Base-by-base conservation (phyloP, 805 yeast species). In the Cyberlindnera mississippiensis region DNA sequence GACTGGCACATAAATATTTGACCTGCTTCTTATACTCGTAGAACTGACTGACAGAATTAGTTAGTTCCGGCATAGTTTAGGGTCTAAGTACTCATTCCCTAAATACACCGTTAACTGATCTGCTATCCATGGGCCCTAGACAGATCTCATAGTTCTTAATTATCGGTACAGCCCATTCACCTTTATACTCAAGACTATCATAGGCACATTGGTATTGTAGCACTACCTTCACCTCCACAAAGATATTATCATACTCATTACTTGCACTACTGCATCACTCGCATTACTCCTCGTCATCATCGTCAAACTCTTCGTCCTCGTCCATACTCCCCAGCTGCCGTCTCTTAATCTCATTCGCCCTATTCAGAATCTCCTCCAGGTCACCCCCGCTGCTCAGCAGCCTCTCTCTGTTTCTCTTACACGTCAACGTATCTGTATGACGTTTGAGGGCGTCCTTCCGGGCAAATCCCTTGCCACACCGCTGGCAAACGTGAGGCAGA, bases 391-490 rank as follows among this genome's bases (percentile, higher is more conserved):
- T 60, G 16, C 52, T 55, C 33, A 66, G 44, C 39, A 75, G 48
- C 56, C 80, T 75, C 41, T 76, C 81, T 30, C 86, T 73, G 56
- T 85, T 85, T 41, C 93, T 59, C 49, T 75, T 76, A 65, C 95
- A 85, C 0, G 93, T 85, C 46, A 81, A 63, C 0, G 95, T 85
- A 38, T 82, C 83, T 41, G 69, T 68, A 60, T 85, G 95, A 51
- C 95, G 68, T 57, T 84, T 85, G 52, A 85, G 66, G 0, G 93
- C 93, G 62, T 85, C 95, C 53, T 82, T 83, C 36, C 95, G 66
- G 2, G 93, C 91, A 69, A 85, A 85, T 0, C 93, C 90, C 56
- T 85, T 85, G 28, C 86, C 87, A 65, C 95, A 85, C 14, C 70
- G 63, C 6, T 81, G 77, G 61, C 95, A 85, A 35, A 83, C 77